These are phyloP conservation scores for Fallopia convolvulus DNA, from an alignment of 148 eudicot genomes.

Conservation along the genomic window DNA sequence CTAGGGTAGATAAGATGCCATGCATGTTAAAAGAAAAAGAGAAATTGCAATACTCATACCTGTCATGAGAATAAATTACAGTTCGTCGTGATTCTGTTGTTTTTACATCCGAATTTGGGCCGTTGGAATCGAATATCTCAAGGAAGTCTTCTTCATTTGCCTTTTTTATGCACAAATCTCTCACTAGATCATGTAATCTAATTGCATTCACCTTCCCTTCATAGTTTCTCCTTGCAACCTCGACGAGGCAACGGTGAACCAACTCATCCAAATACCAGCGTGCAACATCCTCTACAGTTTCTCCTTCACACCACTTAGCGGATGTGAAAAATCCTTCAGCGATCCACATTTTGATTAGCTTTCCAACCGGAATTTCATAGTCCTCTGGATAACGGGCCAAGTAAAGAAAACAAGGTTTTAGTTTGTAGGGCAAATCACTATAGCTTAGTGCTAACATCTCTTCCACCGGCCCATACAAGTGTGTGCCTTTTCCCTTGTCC, in stretches of 20 bases:
- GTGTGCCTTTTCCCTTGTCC: background rate
- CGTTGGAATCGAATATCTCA: background rate
- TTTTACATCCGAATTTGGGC: background rate
- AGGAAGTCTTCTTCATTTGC: too few species aligned
- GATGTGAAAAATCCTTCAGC: slow-evolving; percentile 19
- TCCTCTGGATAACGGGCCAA: too few species aligned
- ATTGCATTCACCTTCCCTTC: slow-evolving; percentile 10
- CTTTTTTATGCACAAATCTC: too few species aligned
- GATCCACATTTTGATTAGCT: slow-evolving; percentile 19
- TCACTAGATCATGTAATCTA: background rate
- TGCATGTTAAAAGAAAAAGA: too few species aligned
- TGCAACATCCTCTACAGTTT: too few species aligned
- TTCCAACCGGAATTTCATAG: slow-evolving; percentile 9
- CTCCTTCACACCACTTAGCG: background rate
- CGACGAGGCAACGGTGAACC: background rate
- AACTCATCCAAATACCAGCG: too few species aligned
- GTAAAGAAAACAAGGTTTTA: too few species aligned
- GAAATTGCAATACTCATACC: background rate
- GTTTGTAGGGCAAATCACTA: too few species aligned
- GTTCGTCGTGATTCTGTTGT: background rate
- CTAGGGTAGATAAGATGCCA: background rate
- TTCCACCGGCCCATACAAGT: background rate
- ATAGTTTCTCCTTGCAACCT: background rate
- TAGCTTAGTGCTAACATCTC: background rate
- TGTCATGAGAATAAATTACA: background rate